These are phyloP conservation scores for Sequoiadendron giganteum DNA, from an alignment of 75 land plant genomes.

Conservation along the genomic window DNA sequence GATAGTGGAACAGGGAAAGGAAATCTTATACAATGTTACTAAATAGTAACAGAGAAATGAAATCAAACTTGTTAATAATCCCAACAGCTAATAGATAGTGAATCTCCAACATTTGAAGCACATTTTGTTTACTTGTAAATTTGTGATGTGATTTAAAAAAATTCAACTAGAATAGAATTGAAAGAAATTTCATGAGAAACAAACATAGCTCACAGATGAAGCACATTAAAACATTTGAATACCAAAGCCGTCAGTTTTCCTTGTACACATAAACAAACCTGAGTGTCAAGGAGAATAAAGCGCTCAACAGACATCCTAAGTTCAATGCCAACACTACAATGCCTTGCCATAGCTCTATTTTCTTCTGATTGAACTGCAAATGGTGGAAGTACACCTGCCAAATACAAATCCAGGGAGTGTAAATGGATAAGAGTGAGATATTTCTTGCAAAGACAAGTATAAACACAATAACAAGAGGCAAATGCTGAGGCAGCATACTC, in stretches of 20 bases:
- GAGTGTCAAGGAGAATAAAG: slow-evolving; percentile 92
- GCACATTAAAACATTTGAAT: neutral
- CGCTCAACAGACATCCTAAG: slow-evolving; percentile 81
- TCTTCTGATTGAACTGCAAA: slow-evolving; percentile 85
- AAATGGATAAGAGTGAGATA: neutral
- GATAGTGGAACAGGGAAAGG: neutral
- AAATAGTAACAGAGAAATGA: neutral
- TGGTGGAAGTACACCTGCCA: slow-evolving; percentile 90
- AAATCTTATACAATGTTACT: neutral
- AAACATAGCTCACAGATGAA: neutral
- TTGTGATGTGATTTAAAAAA: neutral
- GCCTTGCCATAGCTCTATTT: slow-evolving; percentile 74
- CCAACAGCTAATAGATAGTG: neutral
- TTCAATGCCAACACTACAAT: slow-evolving; percentile 88
- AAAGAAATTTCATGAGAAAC: neutral
- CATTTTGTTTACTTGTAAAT: neutral
- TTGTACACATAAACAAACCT: slow-evolving; percentile 43
- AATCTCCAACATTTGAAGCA: no score
- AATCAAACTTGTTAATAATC: neutral
- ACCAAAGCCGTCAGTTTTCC: neutral
- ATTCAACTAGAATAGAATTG: neutral
- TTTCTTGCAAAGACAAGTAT: neutral
- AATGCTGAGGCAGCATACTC: neutral
- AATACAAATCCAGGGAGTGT: neutral
- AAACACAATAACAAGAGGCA: neutral